Evolutionary conservation across 2,329 filamentous ascomycete genomes (phyloP).

Genomic region (Mollisiaceae sp.): DNA sequence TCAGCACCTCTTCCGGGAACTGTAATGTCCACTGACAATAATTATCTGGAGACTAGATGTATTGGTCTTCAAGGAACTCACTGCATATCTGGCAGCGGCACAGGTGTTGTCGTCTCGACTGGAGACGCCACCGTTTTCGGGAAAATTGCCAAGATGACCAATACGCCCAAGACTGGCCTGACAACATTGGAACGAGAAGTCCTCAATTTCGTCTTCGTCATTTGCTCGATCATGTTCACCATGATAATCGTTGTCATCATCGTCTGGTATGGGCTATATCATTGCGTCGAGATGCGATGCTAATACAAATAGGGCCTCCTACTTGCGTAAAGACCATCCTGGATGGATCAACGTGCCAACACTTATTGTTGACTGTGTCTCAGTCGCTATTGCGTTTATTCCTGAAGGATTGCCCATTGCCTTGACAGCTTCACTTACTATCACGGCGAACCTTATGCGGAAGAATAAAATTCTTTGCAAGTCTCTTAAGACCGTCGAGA

Average conservation of each 20-base stretch:
- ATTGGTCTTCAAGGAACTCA: constrained; percentile 83
- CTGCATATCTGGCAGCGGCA: constrained; percentile 70
- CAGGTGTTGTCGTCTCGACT: constrained; percentile 72
- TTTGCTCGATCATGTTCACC: constrained; percentile 68
- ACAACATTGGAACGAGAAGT: constrained; percentile 77
- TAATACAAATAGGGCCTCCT: constrained; percentile 53
- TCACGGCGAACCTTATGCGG: constrained; percentile 77
- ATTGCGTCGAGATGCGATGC: constrained; percentile 8
- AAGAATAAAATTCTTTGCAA: constrained; percentile 81
- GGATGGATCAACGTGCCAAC: constrained; percentile 74
- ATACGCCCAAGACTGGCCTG: constrained; percentile 68
- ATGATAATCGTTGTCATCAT: constrained; percentile 70
- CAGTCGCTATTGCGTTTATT: constrained; percentile 76
- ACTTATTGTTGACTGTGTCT: constrained; percentile 75
- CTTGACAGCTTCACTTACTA: constrained; percentile 72
- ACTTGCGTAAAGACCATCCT: constrained; percentile 69
- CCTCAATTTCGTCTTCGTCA: constrained; percentile 72
- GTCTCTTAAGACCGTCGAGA: constrained; percentile 79
- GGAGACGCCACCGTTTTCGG: constrained; percentile 78
- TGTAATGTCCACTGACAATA: constrained; percentile 70
- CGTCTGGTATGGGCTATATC: constrained; percentile 60
- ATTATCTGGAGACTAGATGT: constrained; percentile 77
- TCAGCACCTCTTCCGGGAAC: constrained; percentile 67
- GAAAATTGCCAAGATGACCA: constrained; percentile 74
- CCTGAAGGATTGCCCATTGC: constrained; percentile 76